Base-by-base conservation (phyloP, 106 monocot species). In the Acorus gramineus region DNA sequence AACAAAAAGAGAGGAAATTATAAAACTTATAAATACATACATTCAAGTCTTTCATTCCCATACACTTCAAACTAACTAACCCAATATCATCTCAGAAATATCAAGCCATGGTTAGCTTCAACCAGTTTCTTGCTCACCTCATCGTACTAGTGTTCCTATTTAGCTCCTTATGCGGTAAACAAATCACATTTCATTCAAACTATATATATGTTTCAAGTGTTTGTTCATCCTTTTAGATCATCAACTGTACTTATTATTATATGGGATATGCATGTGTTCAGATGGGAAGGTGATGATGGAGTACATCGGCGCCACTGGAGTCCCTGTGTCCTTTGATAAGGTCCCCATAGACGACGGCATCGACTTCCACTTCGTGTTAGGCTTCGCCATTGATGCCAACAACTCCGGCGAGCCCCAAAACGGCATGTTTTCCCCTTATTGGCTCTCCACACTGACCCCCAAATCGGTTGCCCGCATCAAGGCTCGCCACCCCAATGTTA, bases 281-380 rank as follows among this genome's bases (percentile, higher is more conserved):
- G 82, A 74, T 76, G 76, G 70, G 51, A 76, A 76, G 63, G 70
- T 76, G 70, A 76, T 76, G 76, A 76, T 76, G 77, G 77, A 77
- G 58, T 82, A 82, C 63, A 82, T 78, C 14, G 83, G 83, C 3
- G 83, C 83, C 14, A 45, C 53, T 3, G 75, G 62, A 3, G 57
- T 50, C 2, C 49, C 63, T 0, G 69, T 83, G 3, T 47, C 14
- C 4, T 79, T 83, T 46, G 11, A 71, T 47, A 65, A 69, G 50
- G 79, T 83, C n/a, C 83, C 83, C 2, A 53, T 83, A 55, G 56
- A 83, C 28, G 60, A 75, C 0, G 11, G 28, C 8, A 68, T 83
- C 49, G 65, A 72, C 65, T 83, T 83, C 72, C 53, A 83, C 70
- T 83, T 83, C 75, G 60, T 83, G 52, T 68, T 83, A 45, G 14